Evolutionary conservation across 805 yeast species (phyloP), one percentile per base, ranked within the genome.

Genomic region (baker's yeast (Saccharomyces cerevisiae)): DNA sequence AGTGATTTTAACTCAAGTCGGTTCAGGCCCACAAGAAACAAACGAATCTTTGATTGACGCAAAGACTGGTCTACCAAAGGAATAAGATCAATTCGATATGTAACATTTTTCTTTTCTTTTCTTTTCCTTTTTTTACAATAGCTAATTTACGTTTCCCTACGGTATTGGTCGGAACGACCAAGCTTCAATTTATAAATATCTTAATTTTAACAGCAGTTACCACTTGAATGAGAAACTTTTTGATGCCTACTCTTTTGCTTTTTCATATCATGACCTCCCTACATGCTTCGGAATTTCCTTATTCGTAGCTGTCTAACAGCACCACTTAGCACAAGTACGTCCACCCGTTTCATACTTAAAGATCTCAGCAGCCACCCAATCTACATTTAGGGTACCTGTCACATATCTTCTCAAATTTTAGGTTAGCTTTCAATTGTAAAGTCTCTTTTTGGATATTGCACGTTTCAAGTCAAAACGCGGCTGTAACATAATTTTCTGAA

Each of bases 1-100:
- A 64, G 81, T 94, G 43, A 94, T 94, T 61, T 74, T 87, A 64
- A 91, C 99, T 14, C 73, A 80, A 61, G 91, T 89, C 53, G 99
- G 98, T 32, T 81, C 81, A 26, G 98, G 97, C 48, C 97, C 98
- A 13, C 82, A 78, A 68, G 79, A 75, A 53, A 78, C 84, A 24
- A 61, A 72, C 2, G 81, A 80, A 57, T 72, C 77, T 27, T 77
- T 89, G 62, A 77, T 87, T 53, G 78, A 83, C 64, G 76, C 72
- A 28, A 58, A 66, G 28, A 73, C 80, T 21, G 95, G 94, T 4
- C 70, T 79, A 57, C 92, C 92, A 62, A 81, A 78, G 60, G 62
- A 52, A 41, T 53, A 55, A 29, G 43, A 11, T 17, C 11, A 17
- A 36, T 36, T n/a, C 43, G 31, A 32, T 22, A 36, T 36, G 24